A percentile compares a stretch with the other conserved stretches of the same genome.
Conservation (phyloP, 208 protist genomes). For the Leishmania aethiopica region DNA sequence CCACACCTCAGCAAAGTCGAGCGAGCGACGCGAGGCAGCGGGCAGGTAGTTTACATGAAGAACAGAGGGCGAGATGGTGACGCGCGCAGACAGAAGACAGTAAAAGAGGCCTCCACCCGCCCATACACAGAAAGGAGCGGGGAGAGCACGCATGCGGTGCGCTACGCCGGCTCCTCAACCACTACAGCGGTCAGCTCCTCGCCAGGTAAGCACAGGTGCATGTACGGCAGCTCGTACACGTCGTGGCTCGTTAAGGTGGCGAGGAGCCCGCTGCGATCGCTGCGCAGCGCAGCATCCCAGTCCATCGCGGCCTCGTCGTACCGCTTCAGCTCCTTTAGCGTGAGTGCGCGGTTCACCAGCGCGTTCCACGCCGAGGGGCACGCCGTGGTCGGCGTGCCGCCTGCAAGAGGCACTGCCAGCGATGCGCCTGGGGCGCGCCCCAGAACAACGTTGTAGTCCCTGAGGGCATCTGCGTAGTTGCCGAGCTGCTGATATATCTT, state of each 20-base stretch:
- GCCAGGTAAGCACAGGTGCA: slow-evolving; percentile 66
- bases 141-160: background rate
- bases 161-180: background rate
- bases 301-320: slow-evolving; percentile 87
- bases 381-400: background rate
- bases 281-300: slow-evolving; percentile 68
- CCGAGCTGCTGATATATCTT: slow-evolving; percentile 80
- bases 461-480: slow-evolving; percentile 51
- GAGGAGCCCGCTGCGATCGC: slow-evolving; percentile 53
- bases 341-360: slow-evolving; percentile 84
- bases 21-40: background rate
- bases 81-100: background rate
- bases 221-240: slow-evolving; percentile 61
- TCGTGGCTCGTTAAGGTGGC: slow-evolving; percentile 53
- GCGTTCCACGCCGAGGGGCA: slow-evolving; percentile 39
- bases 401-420: background rate
- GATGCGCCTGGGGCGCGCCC: background rate
- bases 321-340: slow-evolving; percentile 67
- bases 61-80: background rate
- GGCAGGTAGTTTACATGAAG: background rate
- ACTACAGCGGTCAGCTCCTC: slow-evolving; percentile 31
- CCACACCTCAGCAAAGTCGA: background rate
- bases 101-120: background rate
- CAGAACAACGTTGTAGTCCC: slow-evolving; percentile 86
- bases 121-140: background rate